Conservation (phyloP, 345 rosid genomes). For the Microcos paniculata region DNA sequence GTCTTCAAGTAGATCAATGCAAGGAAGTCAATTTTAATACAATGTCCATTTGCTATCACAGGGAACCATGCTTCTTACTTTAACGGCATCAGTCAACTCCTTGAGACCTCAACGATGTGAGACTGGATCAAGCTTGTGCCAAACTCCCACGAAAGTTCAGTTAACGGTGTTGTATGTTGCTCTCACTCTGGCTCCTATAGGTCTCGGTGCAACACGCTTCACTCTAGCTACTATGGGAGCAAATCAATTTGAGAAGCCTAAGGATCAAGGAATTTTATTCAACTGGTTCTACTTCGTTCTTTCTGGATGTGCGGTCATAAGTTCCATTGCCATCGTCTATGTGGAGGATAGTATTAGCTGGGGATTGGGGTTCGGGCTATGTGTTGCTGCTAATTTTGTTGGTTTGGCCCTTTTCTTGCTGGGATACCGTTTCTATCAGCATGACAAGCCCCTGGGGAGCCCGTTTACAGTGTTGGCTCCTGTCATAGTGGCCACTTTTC, state of each 20-base stretch:
- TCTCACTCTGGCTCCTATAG: slow-evolving; percentile 7
- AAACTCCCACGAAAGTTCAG: slow-evolving; percentile 14
- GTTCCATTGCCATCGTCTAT: slow-evolving; percentile 11
- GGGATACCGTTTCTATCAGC: slow-evolving; percentile 13
- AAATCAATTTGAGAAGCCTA: slow-evolving; percentile 12
- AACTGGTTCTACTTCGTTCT: slow-evolving; percentile 21
- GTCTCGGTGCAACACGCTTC: slow-evolving; percentile 18
- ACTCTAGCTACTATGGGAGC: slow-evolving; percentile 26
- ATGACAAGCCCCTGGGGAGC: slow-evolving; percentile 17
- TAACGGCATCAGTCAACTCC: slow-evolving; percentile 8
- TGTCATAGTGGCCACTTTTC: slow-evolving; percentile 18
- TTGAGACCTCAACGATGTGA: background rate
- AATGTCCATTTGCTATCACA: background rate
- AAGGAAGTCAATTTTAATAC: no score
- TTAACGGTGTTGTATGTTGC: background rate
- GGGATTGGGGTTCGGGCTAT: slow-evolving; percentile 22
- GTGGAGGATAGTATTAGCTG: slow-evolving; percentile 21
- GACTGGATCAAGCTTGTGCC: background rate
- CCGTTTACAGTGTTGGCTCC: slow-evolving; percentile 11
- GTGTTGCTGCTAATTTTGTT: slow-evolving; percentile 5
- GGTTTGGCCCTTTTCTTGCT: background rate
- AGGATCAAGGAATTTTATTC: slow-evolving; percentile 23
- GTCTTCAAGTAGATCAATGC: no score
- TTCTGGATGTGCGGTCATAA: background rate
- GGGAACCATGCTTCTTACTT: slow-evolving; percentile 14